Base-by-base conservation (phyloP, 306 rosid species). In the Quercus wislizeni region DNA sequence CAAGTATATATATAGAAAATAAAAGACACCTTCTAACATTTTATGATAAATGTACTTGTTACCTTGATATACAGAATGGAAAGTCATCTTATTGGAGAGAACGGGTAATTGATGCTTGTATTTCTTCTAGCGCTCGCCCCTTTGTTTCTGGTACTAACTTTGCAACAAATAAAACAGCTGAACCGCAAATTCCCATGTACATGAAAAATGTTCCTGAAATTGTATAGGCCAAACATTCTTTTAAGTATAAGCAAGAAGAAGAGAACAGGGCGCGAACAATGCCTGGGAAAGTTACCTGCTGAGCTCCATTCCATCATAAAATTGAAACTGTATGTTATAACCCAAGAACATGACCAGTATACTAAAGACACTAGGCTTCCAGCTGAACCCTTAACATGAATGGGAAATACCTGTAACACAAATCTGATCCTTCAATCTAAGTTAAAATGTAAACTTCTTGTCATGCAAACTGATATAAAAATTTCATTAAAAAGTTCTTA, bases 281-380 rank as follows among this genome's bases (percentile, higher is more conserved):
- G 46, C 46, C 46, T 8, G 54, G 54, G 15, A 12, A 2, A 12
- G 7, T 21, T 75, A 78, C 87, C 90, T 78, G 86, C 76, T 74
- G 77, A 75, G 80, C 85, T 87, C 90, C 90, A 87, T 41, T 84
- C 84, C 76, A 80, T 71, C 70, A 87, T 71, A 28, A 81, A 76
- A 69, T 76, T 87, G 55, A 79, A 87, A 18, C 79, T 55, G 69
- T 78, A 84, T 1, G 83, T 28, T 5, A 84, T 56, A 4, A 87
- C 79, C 86, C 84, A 87, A 43, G 86, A 79, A 70, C 84, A 78
- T 59, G 79, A 75, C 80, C 88, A 78, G 70, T 73, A 68, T 6
- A 67, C 79, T 64, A 76, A 12, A 14, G 80, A 76, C 64, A 76
- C 73, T 51, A 87, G 84, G 82, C 88, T 84, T 72, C 90, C 90